Evolutionary conservation across 345 rosid species (phyloP), one percentile per base, ranked within the genome.

Genomic region (Aquilaria malaccensis): DNA sequence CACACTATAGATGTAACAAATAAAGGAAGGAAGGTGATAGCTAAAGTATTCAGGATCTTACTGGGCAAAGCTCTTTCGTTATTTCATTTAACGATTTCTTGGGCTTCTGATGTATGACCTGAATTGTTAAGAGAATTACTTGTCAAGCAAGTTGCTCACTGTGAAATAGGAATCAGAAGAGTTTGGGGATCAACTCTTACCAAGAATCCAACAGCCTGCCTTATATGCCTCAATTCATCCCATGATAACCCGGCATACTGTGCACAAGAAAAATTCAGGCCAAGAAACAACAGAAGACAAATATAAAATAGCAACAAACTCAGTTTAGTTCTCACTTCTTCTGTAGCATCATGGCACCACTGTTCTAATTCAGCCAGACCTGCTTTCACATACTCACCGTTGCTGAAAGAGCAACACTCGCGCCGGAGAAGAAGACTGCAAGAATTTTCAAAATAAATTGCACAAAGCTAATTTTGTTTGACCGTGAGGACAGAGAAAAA

Each of bases 181-280:
- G 43, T 37, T 37, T 0, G 7, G 15, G 63, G 46, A 15, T 53
- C 13, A 45, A 58, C 59, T 63, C 82, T 57, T 74, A 94, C 99
- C 77, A 94, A 83, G 83, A 94, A 94, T 59, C 97, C 99, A 68
- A 94, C 97, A 51, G 97, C 97, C 79, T 94, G 97, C 79, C 95
- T 88, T 68, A 94, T 94, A 67, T 94, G 96, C 83, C 72, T 90
- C 72, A 94, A 61, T 70, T 90, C 99, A 62, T 94, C 96, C 97
- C 91, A 88, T 31, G 97, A 83, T 22, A 84, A 76, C 51, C 99
- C 99, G 31, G 75, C 82, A 77, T 79, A 90, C 99, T 94, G 84
- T 31, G 58, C 37, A 62, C 33, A 67, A 41, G 30, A 63, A 61
- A 15, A 12, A 55, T 50, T 59, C 64, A 73, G 69, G 45, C 2